A percentile compares a stretch with the other conserved stretches of the same genome.
Evolutionary conservation across 1,284 basidiomycete genomes (phyloP).

Genomic region (Pseudozyma hubeiensis): DNA sequence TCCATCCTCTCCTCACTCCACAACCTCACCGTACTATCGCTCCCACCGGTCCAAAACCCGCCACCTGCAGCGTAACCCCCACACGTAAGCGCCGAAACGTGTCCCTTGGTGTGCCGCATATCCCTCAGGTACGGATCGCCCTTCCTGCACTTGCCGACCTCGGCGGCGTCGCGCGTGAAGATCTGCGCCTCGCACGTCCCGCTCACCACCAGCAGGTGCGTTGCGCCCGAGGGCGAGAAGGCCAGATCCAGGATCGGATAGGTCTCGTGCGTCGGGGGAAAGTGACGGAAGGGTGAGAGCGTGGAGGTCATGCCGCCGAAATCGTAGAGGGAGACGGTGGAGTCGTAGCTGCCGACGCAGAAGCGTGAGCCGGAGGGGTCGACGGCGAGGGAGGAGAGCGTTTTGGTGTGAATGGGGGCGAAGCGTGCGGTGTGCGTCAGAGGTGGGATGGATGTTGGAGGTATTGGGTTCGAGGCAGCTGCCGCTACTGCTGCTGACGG

Average conservation of each 20-base stretch:
- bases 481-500: neutral
- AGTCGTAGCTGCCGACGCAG: slow-evolving; percentile 92
- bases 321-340: slow-evolving; percentile 97
- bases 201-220: slow-evolving; percentile 72
- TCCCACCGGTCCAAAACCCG: slow-evolving; percentile 89
- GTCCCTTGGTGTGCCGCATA: slow-evolving; percentile 95
- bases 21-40: slow-evolving; percentile 94
- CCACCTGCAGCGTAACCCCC: slow-evolving; percentile 91
- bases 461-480: neutral
- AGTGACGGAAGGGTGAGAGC: slow-evolving; percentile 92
- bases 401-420: slow-evolving; percentile 88
- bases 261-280: slow-evolving; percentile 85
- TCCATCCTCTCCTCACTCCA: slow-evolving; percentile 91
- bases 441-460: slow-evolving; percentile 13
- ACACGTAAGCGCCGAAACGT: slow-evolving; percentile 89
- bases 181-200: slow-evolving; percentile 88
- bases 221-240: slow-evolving; percentile 27
- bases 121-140: slow-evolving; percentile 98
- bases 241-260: slow-evolving; percentile 72
- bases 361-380: slow-evolving; percentile 93
- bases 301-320: slow-evolving; percentile 94
- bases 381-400: slow-evolving; percentile 88
- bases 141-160: slow-evolving; percentile 75
- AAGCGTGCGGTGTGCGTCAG: slow-evolving; percentile 70
- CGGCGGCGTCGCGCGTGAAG: slow-evolving; percentile 73